Evolutionary conservation across 2,329 filamentous ascomycete genomes (phyloP), one percentile per base, ranked within the genome.

Genomic region (Neonectria ditissima): DNA sequence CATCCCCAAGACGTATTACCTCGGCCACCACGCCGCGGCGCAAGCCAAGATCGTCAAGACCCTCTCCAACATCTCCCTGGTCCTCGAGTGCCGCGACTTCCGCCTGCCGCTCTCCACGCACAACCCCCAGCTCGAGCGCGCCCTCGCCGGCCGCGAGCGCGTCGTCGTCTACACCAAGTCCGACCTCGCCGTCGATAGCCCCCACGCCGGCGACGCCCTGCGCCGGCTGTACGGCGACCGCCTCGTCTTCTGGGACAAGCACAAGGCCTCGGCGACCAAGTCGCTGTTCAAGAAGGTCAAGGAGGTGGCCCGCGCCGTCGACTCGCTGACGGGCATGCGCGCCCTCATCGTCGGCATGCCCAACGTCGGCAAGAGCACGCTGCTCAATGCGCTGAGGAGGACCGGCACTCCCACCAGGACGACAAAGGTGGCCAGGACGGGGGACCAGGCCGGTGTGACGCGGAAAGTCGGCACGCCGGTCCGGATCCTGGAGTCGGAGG

Each of bases 281-380:
- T 57, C 69, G 2, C 76, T 88, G 4, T 75, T 88, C 11, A 67
- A 66, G 18, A 73, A 76, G 32, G 74, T 82, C 18, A 76, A 75
- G 39, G 69, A 76, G 41, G 65, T 74, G 18, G 78, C 79, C 18
- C 63, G 56, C 16, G 67, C 65, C 2, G 68, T 77, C 20, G 78
- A 89, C 70, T 87, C 87, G 22, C 80, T 98, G n/a, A 90, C 92
- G 8, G 94, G 94, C n/a, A 86, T 93, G 70, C 88, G 94, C 52
- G 87, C 94, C 60, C 87, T 99, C 77, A 88, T 98, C 1, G 94
- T 98, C 14, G 96, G 96, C 59, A 97, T 99, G 94, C 96, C 96
- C 37, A 99, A 99, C 76, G 93, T 97, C 0, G 96, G 96, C 37
- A 99, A 99, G 80, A 97, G 93, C 50, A 94, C 94, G 1, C 84